phyloP scores from a whole-genome alignment of 192 early-diverging fungal genomes.

The Rhizoclosmatium globosum region DNA sequence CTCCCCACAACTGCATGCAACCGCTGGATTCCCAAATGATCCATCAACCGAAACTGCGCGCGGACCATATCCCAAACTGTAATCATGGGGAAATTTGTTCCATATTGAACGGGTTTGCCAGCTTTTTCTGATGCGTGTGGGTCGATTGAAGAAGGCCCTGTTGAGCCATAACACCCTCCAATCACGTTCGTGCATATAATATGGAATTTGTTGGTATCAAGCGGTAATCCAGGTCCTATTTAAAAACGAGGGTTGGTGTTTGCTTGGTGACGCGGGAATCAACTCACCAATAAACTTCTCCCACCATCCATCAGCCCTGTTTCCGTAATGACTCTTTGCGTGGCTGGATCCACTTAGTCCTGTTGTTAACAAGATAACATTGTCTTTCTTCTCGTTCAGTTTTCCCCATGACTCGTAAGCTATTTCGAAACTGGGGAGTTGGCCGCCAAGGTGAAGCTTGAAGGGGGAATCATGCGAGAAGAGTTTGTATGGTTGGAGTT shows the following conservation, averaged over 20 bases:
- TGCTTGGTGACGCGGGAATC: background rate
- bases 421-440: slow-evolving; percentile 77
- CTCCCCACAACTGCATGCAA: slow-evolving; percentile 89
- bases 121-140: slow-evolving; percentile 63
- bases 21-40: slow-evolving; percentile 77
- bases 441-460: slow-evolving; percentile 82
- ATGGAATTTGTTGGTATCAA: slow-evolving; percentile 94
- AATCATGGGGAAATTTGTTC: slow-evolving; percentile 54
- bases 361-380: slow-evolving; percentile 93
- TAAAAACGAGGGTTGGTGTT: background rate
- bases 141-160: slow-evolving; percentile 87
- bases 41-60: slow-evolving; percentile 89
- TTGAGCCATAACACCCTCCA: slow-evolving; percentile 96
- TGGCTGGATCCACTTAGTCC: slow-evolving; percentile 92
- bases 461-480: slow-evolving; percentile 59
- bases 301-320: slow-evolving; percentile 92
- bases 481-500: background rate
- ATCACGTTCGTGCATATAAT: slow-evolving; percentile 97
- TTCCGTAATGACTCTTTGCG: slow-evolving; percentile 85
- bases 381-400: slow-evolving; percentile 76
- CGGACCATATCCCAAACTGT: slow-evolving; percentile 95
- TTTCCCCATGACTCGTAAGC: slow-evolving; percentile 98
- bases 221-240: slow-evolving; percentile 78
- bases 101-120: slow-evolving; percentile 66
- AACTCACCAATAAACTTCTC: slow-evolving; percentile 85